A percentile compares a stretch with the other conserved stretches of the same genome.
These are phyloP conservation scores for Coemansia furcata DNA, from an alignment of 192 early-diverging fungal species.

Conservation along the genomic window DNA sequence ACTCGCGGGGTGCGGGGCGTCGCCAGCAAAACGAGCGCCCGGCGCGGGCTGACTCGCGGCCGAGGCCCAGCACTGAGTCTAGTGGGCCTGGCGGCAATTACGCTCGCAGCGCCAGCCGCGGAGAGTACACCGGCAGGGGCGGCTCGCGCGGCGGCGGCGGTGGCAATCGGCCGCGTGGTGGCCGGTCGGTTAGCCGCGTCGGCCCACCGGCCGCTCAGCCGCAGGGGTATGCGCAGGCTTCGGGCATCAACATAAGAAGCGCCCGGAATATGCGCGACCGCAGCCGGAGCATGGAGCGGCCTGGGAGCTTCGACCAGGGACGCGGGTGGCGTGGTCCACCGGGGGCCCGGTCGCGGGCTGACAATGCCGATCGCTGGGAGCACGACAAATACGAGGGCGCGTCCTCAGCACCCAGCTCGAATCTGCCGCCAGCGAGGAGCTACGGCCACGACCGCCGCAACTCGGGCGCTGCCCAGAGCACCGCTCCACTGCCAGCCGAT, in stretches of 20 bases:
- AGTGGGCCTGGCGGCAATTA: background rate
- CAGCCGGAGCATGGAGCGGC: slow-evolving; percentile 42
- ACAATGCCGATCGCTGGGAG: slow-evolving; percentile 40
- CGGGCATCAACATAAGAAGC: background rate
- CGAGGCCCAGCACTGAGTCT: slow-evolving; percentile 5
- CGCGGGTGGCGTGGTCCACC: slow-evolving; percentile 28
- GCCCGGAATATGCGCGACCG: slow-evolving; percentile 29
- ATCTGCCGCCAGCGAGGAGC: background rate
- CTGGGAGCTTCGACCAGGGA: slow-evolving; percentile 26
- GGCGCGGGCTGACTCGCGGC: slow-evolving; percentile 6
- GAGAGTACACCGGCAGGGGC: slow-evolving; percentile 1
- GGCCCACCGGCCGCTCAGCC: slow-evolving; percentile 3
- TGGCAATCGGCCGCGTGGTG: slow-evolving; percentile 15
- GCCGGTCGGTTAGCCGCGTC: slow-evolving; percentile 34
- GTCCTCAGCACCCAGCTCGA: background rate
- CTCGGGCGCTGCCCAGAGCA: slow-evolving; percentile 5
- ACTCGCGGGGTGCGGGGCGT: background rate
- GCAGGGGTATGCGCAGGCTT: slow-evolving; percentile 2
- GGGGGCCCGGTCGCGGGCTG: slow-evolving; percentile 16
- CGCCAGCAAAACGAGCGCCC: slow-evolving; percentile 7
- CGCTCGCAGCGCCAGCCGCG: slow-evolving; percentile 1
- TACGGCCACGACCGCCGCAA: slow-evolving; percentile 18
- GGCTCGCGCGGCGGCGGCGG: slow-evolving; percentile 7
- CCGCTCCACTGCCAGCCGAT: background rate
- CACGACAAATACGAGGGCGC: slow-evolving; percentile 38